Evolutionary conservation across 345 rosid species (phyloP).

Genomic region (Microthlaspi erraticum): DNA sequence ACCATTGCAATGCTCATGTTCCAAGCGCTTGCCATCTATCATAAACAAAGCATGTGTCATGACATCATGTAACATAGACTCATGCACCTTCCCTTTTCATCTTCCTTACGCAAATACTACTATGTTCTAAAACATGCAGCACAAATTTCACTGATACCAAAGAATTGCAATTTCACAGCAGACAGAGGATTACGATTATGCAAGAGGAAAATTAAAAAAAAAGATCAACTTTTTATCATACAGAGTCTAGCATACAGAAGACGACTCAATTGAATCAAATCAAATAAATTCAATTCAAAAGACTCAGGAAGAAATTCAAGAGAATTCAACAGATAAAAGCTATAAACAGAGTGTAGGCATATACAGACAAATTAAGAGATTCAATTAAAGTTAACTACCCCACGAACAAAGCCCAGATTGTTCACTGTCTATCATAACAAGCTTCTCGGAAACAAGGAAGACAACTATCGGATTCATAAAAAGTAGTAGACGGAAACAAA

Average conservation of each 20-base stretch:
- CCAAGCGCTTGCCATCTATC: slow-evolving; percentile 99
- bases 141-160: neutral
- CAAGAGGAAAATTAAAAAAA: neutral
- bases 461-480: slow-evolving; percentile 1
- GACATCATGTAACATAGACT: slow-evolving; percentile 66
- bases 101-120: slow-evolving; percentile 45
- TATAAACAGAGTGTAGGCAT: neutral
- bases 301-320: neutral
- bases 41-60: slow-evolving; percentile 95
- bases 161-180: neutral
- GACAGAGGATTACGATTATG: neutral
- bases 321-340: neutral
- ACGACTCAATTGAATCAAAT: slow-evolving; percentile 5
- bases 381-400: neutral
- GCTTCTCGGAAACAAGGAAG: neutral
- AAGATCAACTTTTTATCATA: neutral
- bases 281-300: neutral
- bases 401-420: neutral
- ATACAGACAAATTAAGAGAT: neutral
- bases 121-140: slow-evolving; percentile 1
- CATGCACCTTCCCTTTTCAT: slow-evolving; percentile 63
- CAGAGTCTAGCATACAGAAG: neutral
- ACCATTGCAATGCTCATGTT: slow-evolving; percentile 92
- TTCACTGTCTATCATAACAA: neutral
- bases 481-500: slow-evolving; percentile 4